phyloP scores from a whole-genome alignment of 345 rosid species.

The Toxicodendron radicans region DNA sequence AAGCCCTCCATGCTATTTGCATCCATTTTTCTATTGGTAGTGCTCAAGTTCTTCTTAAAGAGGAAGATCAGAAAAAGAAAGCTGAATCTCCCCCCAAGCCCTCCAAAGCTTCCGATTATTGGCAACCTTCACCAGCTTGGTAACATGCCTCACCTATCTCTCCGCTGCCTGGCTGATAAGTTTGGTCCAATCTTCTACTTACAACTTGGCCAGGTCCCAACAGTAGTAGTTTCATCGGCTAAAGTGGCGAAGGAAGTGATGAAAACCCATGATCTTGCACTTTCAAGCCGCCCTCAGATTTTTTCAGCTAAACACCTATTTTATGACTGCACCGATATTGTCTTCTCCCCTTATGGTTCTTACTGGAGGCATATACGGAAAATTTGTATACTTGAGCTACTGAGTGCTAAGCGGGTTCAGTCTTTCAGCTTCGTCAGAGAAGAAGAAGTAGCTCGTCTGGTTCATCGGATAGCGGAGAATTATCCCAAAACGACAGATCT shows the following conservation, averaged over 20 bases:
- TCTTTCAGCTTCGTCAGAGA: conserved; percentile 35
- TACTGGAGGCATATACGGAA: conserved; percentile 46
- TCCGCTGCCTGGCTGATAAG: conserved; percentile 29
- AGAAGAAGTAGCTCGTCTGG: conserved; percentile 40
- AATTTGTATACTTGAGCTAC: conserved; percentile 41
- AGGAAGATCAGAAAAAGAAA: conserved; percentile 19
- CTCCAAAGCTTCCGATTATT: conserved; percentile 41
- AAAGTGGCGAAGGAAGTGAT: conserved; percentile 37
- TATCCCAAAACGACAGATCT: conserved; percentile 30
- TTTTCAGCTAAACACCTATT: conserved; percentile 37
- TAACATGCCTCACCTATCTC: conserved; percentile 35
- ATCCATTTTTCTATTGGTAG: conserved; percentile 20
- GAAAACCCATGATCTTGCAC: conserved; percentile 45
- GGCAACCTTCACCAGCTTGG: conserved; percentile 55
- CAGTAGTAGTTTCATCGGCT: conserved; percentile 48
- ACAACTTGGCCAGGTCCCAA: conserved; percentile 46
- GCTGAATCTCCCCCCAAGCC: conserved; percentile 49
- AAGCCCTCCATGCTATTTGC: conserved; percentile 18
- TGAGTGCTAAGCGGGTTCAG: conserved; percentile 38
- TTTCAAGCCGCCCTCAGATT: conserved; percentile 39
- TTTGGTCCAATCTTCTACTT: conserved; percentile 43
- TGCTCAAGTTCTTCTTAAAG: conserved; percentile 23
- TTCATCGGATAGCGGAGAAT: conserved; percentile 29
- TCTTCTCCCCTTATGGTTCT: conserved; percentile 41
- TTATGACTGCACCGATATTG: conserved; percentile 39